Conservation (phyloP, 352 stramenopile genomes). For the Phytophthora sp. region DNA sequence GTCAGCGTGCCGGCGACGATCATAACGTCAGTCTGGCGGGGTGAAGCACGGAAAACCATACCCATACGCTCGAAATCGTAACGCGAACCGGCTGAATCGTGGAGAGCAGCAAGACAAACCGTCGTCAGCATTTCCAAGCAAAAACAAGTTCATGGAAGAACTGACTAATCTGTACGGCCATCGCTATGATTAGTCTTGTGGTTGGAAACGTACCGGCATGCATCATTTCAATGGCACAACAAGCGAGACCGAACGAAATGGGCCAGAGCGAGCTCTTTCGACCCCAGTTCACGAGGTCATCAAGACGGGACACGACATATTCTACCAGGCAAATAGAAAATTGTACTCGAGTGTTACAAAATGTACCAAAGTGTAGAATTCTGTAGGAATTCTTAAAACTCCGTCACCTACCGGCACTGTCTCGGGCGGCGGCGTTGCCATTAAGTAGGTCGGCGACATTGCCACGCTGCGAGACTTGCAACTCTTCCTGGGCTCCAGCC, state of each 20-base stretch:
- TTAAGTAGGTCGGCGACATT: constrained; percentile 75
- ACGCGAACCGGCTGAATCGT: constrained; percentile 59
- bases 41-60: constrained; percentile 96
- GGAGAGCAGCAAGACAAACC: constrained; percentile 36
- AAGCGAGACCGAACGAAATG: constrained; percentile 99
- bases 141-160: no score
- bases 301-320: constrained; percentile 97
- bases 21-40: constrained; percentile 97
- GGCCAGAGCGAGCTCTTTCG: constrained; percentile 97
- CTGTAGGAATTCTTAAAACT: no score
- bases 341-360: no score
- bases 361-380: no score
- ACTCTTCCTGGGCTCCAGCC: constrained; percentile 5
- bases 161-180: no score
- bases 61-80: constrained; percentile 99
- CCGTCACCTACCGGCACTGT: constrained; percentile 84
- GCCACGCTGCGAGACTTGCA: constrained; percentile 48
- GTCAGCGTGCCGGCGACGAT: constrained; percentile 98
- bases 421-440: constrained; percentile 71
- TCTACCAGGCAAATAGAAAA: constrained; percentile 85
- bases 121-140: constrained; percentile 41
- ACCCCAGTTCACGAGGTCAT: constrained; percentile 99
- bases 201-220: constrained; percentile 75
- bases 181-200: no score
- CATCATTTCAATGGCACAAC: constrained; percentile 99